These are phyloP conservation scores for Lactarius quietus DNA, from an alignment of 768 basidiomycete genomes.

Conservation along the genomic window DNA sequence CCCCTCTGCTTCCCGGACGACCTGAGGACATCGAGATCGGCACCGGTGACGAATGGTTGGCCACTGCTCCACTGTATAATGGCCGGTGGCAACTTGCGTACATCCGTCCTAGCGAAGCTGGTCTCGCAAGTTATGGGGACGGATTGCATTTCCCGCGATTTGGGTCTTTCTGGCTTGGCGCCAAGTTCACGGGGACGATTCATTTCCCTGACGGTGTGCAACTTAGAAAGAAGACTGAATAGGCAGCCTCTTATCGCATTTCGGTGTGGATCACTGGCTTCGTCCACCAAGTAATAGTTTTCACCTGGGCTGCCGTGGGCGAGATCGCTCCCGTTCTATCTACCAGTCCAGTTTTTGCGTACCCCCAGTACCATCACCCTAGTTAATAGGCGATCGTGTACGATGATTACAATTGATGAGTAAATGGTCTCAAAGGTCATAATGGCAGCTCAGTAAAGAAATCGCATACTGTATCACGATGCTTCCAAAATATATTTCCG, in stretches of 20 bases:
- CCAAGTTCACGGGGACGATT: constrained; percentile 15
- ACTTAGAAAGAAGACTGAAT: not conserved
- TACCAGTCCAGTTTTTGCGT: too few species aligned
- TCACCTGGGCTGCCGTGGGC: too few species aligned
- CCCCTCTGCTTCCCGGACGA: constrained; percentile 2
- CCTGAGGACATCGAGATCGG: not conserved
- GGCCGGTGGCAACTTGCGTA: constrained; percentile 18
- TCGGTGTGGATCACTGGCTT: too few species aligned
- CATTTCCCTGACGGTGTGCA: not conserved
- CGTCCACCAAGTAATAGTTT: not conserved
- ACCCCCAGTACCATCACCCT: too few species aligned
- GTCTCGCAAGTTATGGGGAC: constrained; percentile 13
- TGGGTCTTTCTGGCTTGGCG: constrained; percentile 13
- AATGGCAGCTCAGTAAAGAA: too few species aligned
- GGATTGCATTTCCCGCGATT: constrained; percentile 12
- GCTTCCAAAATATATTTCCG: too few species aligned
- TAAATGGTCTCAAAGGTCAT: too few species aligned
- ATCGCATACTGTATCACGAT: too few species aligned
- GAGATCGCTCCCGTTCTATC: too few species aligned
- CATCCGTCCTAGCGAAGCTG: constrained; percentile 4
- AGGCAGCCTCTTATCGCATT: not conserved
- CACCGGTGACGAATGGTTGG: constrained; percentile 14
- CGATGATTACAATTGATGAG: too few species aligned
- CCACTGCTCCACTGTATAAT: constrained; percentile 6
- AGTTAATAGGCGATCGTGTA: too few species aligned